Base-by-base conservation (phyloP, 179 eudicot species). In the Vitellaria paradoxa region DNA sequence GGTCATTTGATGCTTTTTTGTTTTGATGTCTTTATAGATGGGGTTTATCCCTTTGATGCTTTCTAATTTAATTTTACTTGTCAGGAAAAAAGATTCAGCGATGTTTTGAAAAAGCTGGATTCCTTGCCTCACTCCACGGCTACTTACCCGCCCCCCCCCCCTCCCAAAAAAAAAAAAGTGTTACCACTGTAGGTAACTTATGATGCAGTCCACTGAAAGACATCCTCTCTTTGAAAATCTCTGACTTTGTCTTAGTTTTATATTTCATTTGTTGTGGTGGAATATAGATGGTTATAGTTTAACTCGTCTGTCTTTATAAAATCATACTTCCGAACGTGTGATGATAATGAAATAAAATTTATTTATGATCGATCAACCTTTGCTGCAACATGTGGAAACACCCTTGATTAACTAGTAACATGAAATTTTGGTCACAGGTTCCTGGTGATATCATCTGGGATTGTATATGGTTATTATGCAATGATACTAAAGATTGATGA, bases 381-480 rank as follows among this genome's bases (percentile, higher is more conserved):
- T 75, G 7, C 62, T 50, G 20, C 52, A 24, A 14, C 4, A 2
- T 5, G 49, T 65, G 12, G 37, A 13, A 64, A 55, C 63, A 6
- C 59, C 62, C 13, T 11, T 13, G 15, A 24, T 23, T 45, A 78
- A 56, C 72, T 65, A 59, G 20, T 45, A 71, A 11, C 57, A 10
- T 62, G 30, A 55, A n/a, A 37, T 70, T 81, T 67, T 53, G 75
- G 17, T 66, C 60, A 52, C 91, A 96, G 98, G 81, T 93, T 93
- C 81, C 81, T 93, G 74, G 90, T 81, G 3, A 46, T 96, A 77
- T 93, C 99, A 26, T 81, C 97, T 8, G 99, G 88, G 57, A 85
- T 93, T 15, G 87, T 96, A 40, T 96, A 96, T 59, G 95, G 94
- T 10, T 96, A 96, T 82, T 96, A 96, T 77, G 95, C 94, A 20